Evolutionary conservation across 345 rosid genomes (phyloP).

Genomic region (Eucalyptus polyanthemos): DNA sequence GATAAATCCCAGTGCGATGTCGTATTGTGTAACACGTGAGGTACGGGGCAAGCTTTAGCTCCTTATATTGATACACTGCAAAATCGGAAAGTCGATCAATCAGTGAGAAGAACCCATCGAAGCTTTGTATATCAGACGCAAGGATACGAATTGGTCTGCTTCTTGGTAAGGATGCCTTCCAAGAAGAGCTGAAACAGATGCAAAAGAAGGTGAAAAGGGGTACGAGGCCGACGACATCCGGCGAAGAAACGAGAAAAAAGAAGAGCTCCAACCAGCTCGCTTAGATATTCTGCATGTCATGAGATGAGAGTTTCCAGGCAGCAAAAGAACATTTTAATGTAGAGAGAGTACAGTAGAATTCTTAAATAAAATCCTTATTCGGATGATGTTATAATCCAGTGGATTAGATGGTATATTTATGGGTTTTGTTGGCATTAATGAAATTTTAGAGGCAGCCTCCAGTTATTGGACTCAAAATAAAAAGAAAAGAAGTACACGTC

Average conservation of each 20-base stretch:
- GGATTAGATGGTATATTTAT: background rate
- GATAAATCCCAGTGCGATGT: no score
- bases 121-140: background rate
- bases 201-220: background rate
- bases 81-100: background rate
- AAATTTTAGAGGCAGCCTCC: fast-evolving
- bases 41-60: no score
- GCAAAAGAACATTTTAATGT: background rate
- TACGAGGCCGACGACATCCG: fast-evolving
- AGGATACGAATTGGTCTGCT: background rate
- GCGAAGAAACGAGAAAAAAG: background rate
- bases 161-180: background rate
- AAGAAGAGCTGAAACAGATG: background rate
- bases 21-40: no score
- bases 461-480: background rate
- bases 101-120: background rate
- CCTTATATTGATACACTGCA: background rate
- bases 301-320: background rate
- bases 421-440: background rate
- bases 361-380: background rate
- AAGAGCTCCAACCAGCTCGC: background rate
- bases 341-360: background rate
- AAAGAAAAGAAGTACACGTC: fast-evolving
- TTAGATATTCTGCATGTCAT: background rate
- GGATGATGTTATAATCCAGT: no score